Conservation (phyloP, 2,329 filamentous ascomycete genomes). For the Colletotrichum higginsianum region DNA sequence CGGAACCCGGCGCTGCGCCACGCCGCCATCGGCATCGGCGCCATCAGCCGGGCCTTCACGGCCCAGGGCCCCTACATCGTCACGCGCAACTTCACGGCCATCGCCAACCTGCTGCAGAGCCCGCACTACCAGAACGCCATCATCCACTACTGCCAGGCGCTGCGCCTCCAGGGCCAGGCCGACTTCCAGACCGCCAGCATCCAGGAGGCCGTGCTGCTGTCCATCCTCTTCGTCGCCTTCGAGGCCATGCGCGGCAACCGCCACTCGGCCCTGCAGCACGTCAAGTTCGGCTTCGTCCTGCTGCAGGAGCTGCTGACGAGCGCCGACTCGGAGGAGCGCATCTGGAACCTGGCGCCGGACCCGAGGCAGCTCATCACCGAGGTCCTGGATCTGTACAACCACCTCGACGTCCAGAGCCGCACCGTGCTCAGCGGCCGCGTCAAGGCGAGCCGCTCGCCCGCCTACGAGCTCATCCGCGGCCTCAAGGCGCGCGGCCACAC, state of each 20-base stretch:
- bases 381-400: slow-evolving; percentile 35
- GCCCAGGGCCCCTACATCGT: slow-evolving; percentile 25
- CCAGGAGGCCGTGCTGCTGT: slow-evolving; percentile 56
- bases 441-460: slow-evolving; percentile 21
- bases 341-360: slow-evolving; percentile 39
- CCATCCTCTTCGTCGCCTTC: slow-evolving; percentile 59
- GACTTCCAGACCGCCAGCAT: slow-evolving; percentile 54
- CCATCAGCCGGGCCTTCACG: slow-evolving; percentile 52
- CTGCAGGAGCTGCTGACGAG: slow-evolving; percentile 31
- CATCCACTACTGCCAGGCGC: slow-evolving; percentile 57
- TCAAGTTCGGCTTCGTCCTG: slow-evolving; percentile 54
- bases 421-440: slow-evolving; percentile 33
- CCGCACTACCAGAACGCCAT: slow-evolving; percentile 56
- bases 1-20: slow-evolving; percentile 50
- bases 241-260: slow-evolving; percentile 58
- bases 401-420: slow-evolving; percentile 40
- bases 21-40: slow-evolving; percentile 59
- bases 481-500: slow-evolving; percentile 35
- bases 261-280: slow-evolving; percentile 57
- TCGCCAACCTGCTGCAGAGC: slow-evolving; percentile 38
- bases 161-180: slow-evolving; percentile 57
- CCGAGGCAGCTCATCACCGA: slow-evolving; percentile 38
- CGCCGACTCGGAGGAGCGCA: slow-evolving; percentile 16
- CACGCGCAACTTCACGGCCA: slow-evolving; percentile 23
- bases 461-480: slow-evolving; percentile 32